These are phyloP conservation scores for Beauveria bassiana DNA, from an alignment of 2,329 filamentous ascomycete species.

Conservation along the genomic window DNA sequence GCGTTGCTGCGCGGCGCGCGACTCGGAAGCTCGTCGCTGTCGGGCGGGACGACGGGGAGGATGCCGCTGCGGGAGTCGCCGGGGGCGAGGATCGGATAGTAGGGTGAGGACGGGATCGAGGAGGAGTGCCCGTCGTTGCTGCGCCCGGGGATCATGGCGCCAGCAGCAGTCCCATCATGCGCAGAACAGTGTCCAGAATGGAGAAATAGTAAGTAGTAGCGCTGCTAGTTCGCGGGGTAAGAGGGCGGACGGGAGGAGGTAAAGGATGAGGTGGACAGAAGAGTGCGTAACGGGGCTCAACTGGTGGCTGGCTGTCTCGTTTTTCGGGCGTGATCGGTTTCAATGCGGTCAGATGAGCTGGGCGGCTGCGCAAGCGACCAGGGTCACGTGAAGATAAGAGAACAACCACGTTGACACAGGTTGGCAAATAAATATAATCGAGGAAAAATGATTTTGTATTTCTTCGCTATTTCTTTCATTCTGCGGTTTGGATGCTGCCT, in stretches of 20 bases:
- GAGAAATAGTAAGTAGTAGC: background rate
- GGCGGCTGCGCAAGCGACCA: background rate
- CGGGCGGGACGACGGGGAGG: slow-evolving; percentile 38
- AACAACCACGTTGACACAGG: background rate
- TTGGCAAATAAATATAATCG: background rate
- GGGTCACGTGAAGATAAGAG: slow-evolving; percentile 2
- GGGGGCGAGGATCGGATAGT: slow-evolving; percentile 17
- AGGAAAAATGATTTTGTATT: background rate
- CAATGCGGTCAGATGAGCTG: background rate
- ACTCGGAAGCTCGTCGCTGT: slow-evolving; percentile 34
- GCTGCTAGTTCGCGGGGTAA: background rate
- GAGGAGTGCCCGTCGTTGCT: slow-evolving; percentile 7
- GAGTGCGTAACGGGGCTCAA: background rate
- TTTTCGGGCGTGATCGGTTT: slow-evolving; percentile 4
- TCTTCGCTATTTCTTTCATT: background rate
- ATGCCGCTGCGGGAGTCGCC: slow-evolving; percentile 27
- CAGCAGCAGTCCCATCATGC: slow-evolving; percentile 10
- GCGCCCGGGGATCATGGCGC: slow-evolving; percentile 19
- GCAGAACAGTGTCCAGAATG: background rate
- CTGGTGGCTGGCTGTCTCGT: background rate
- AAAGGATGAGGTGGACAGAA: background rate
- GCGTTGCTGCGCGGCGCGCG: slow-evolving; percentile 45
- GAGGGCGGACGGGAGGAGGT: background rate
- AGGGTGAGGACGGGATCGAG: slow-evolving; percentile 20
- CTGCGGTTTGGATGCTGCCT: background rate